phyloP scores from a whole-genome alignment of 176 grass and related monocot genomes.

The Carex myosuroides region DNA sequence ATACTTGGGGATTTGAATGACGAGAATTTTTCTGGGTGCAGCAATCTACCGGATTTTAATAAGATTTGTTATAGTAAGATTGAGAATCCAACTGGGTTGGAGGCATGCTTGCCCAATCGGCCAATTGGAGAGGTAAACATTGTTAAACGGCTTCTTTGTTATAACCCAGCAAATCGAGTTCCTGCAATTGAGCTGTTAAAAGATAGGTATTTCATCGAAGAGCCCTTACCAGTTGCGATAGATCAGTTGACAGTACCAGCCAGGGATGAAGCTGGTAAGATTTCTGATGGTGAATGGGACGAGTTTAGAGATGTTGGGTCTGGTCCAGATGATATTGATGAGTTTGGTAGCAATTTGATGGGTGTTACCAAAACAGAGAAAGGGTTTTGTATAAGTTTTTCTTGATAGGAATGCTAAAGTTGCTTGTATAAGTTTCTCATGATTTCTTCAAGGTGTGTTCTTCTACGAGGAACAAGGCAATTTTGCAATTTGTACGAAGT shows the following conservation, averaged over 20 bases:
- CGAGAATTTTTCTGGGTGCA: conserved; percentile 67
- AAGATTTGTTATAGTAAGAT: conserved; percentile 79
- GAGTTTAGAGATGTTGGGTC: conserved; percentile 35
- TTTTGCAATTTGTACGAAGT: not conserved
- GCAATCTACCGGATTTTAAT: conserved; percentile 69
- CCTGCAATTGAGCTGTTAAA: conserved; percentile 46
- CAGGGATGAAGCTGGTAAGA: conserved; percentile 38
- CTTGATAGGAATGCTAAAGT: conserved; percentile 3
- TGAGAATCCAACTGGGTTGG: conserved; percentile 47
- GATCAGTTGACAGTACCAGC: conserved; percentile 46
- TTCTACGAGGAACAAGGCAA: not conserved
- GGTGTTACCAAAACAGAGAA: conserved; percentile 25
- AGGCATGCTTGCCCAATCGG: conserved; percentile 56
- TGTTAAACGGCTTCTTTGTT: conserved; percentile 54
- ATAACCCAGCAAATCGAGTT: conserved; percentile 47
- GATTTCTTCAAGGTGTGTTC: not conserved
- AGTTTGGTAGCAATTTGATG: conserved; percentile 46
- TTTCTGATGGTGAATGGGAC: conserved; percentile 49
- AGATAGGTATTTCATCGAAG: conserved; percentile 56
- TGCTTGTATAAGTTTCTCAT: not conserved
- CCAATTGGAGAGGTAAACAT: conserved; percentile 53
- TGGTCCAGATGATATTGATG: conserved; percentile 46
- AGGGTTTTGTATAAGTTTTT: conserved; percentile 45
- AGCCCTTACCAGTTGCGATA: conserved; percentile 49
- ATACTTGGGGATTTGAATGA: conserved; percentile 66